Evolutionary conservation across 2,329 filamentous ascomycete genomes (phyloP), one percentile per base, ranked within the genome.

Genomic region (Aspergillus transmontanensis): DNA sequence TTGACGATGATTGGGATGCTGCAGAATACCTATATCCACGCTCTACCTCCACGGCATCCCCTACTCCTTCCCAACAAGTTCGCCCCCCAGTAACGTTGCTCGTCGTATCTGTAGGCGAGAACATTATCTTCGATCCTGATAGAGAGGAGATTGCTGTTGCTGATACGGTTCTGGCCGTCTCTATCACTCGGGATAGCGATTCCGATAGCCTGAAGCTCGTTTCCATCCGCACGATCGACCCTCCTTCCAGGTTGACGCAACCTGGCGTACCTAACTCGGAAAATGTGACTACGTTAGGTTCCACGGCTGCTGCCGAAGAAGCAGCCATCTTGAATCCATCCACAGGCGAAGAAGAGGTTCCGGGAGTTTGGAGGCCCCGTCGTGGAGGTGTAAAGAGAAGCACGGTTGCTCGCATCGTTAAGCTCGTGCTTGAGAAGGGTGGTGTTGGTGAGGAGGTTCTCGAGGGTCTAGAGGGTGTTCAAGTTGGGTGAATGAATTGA

Each of bases 1-100:
- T 99, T 79, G 91, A 97, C 81, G 95, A 99, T 80, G 95, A 99
- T 81, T 99, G 95, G 95, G 92, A 91, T 67, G 91, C 90, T 19
- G 89, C 93, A 1, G 85, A 87, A 21, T 89, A 88, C 62, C 82
- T 99, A 34, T 99, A 96, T 80, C 86, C 89, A 1, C 85, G 84
- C 41, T 59, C 68, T 30, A 61, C 61, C 30, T 51, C 62, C 28
- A 72, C 70, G 39, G 68, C 67, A 21, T 65, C 69, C n/a, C 58
- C 64, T 4, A 46, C 63, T 4, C 66, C 71, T 26, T 69, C 74
- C 21, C 67, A 74, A 46, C 70, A 75, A 53, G 75, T 83, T 36
- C 86, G 89, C 56, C 95, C 95, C 5, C 93, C 95, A 0, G 87
- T 99, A 61, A 97, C 94, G 4, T 85, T 99, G 23, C 89, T 99